Evolutionary conservation across 768 basidiomycete species (phyloP), one percentile per base, ranked within the genome.

Genomic region (Lyophyllum atratum): DNA sequence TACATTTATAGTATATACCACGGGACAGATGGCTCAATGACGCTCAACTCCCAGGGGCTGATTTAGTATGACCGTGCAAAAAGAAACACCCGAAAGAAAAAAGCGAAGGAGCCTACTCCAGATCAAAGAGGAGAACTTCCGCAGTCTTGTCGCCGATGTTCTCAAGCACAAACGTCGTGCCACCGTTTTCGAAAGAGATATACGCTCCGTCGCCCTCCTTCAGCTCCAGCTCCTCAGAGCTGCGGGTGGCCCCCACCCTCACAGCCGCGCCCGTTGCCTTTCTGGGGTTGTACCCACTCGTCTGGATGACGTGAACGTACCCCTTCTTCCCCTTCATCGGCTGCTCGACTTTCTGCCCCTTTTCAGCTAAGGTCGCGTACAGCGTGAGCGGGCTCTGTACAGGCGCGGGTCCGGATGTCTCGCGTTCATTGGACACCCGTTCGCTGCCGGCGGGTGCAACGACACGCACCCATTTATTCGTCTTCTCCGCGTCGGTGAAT

Each of bases 151-250:
- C 82, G 0, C 92, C 91, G 4, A 80, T 75, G 62, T 93, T 95
- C 69, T 82, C 80, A 2, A 87, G 75, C 29, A 72, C 65, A 53
- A 70, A 56, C 9, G 78, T 47, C 53, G 69, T 74, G 21, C 82
- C 77, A 0, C 74, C 78, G 0, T 74, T 70, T 1, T 75, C 81
- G 1, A 82, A 78, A 45, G 72, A 64, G 44, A 96, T 69, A 70
- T 94, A 98, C 12, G 87, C 86, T 0, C 93, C 94, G 66, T 98
- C 95, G 0, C 95, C 95, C 64, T 98, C 95, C 29, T 82, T 81
- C 52, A 96, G 70, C 37, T 80, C 84, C 3, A 85, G 56, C 55
- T 81, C 72, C 11, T 74, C 75, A 2, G 52, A 50, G 22, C 42
- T 37, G 21, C 68, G 74, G 0, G 68, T 69, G 17, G 71, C 75